A percentile compares a stretch with the other conserved stretches of the same genome.
These are phyloP conservation scores for Acidomyces sp. DNA, from an alignment of 495 filamentous ascomycete genomes.

Conservation along the genomic window DNA sequence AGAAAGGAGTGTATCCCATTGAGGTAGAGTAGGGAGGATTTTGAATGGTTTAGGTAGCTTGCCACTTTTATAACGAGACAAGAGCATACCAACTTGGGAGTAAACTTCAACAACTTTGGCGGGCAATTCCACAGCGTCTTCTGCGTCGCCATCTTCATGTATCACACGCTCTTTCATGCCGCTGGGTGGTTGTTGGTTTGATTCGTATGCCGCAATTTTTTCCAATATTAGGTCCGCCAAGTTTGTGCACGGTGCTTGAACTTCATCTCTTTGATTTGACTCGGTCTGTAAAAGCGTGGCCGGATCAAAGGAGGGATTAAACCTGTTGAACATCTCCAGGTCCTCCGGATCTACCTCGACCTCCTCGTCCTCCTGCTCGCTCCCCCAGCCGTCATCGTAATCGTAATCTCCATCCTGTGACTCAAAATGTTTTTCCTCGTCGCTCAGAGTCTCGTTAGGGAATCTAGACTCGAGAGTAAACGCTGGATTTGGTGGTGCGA, in stretches of 20 bases:
- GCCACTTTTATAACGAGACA: constrained; percentile 87
- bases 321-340: constrained; percentile 77
- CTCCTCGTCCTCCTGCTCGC: constrained; percentile 43
- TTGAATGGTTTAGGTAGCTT: constrained; percentile 96
- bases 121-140: constrained; percentile 75
- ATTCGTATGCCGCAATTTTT: constrained; percentile 89
- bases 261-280: constrained; percentile 32
- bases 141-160: constrained; percentile 38
- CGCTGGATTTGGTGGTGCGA: constrained; percentile 38
- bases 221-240: constrained; percentile 83
- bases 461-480: constrained; percentile 55
- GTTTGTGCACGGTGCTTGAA: constrained; percentile 50
- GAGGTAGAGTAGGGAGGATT: constrained; percentile 78
- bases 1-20: constrained; percentile 76
- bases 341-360: constrained; percentile 77
- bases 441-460: constrained; percentile 31
- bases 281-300: constrained; percentile 29
- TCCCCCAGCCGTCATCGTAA: constrained; percentile 43
- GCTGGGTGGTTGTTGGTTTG: constrained; percentile 36
- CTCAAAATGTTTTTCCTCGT: constrained; percentile 28
- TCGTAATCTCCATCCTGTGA: constrained; percentile 31
- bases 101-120: constrained; percentile 91
- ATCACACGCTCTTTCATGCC: constrained; percentile 13
- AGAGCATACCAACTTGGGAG: constrained; percentile 74
- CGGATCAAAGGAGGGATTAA: constrained; percentile 49